Percentiles rank a stretch among this genome's conserved stretches.
Evolutionary conservation across 208 protist genomes (phyloP).

Genomic region (Naegleria gruberi): DNA sequence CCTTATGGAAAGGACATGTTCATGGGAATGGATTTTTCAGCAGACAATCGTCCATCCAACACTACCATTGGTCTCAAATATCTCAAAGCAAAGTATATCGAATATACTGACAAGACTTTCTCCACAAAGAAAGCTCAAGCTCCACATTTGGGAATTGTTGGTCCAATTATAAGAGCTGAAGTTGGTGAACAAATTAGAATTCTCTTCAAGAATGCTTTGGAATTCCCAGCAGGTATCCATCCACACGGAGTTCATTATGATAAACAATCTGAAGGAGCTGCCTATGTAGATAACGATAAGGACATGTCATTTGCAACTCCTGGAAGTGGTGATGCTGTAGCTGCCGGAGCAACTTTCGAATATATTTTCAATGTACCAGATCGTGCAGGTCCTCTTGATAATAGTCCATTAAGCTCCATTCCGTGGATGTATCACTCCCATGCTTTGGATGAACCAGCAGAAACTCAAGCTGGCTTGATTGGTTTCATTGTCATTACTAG

Average conservation of each 20-base stretch:
- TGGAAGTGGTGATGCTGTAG: not conserved
- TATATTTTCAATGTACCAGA: not conserved
- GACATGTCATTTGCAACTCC: not conserved
- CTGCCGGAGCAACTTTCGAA: not conserved
- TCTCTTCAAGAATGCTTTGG: not conserved
- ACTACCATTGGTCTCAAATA: not conserved
- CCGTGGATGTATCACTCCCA: not conserved
- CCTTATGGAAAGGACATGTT: not conserved
- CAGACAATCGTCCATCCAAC: not conserved
- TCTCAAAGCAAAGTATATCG: not conserved
- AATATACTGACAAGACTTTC: not conserved
- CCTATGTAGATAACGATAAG: not conserved
- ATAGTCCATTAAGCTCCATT: not conserved
- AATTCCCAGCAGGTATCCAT: not conserved
- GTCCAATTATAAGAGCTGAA: not conserved
- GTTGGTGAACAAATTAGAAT: not conserved
- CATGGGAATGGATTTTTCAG: not conserved
- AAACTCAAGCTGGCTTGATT: not conserved
- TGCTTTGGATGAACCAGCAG: not conserved
- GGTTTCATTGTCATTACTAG: not conserved
- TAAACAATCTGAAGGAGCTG: not conserved
- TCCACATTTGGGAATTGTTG: not conserved
- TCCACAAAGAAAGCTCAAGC: not conserved
- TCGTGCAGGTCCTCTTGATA: not conserved
- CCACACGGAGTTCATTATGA: not conserved